These are phyloP conservation scores for Periconia sp. DNA, from an alignment of 2,329 filamentous ascomycete genomes.

Conservation along the genomic window DNA sequence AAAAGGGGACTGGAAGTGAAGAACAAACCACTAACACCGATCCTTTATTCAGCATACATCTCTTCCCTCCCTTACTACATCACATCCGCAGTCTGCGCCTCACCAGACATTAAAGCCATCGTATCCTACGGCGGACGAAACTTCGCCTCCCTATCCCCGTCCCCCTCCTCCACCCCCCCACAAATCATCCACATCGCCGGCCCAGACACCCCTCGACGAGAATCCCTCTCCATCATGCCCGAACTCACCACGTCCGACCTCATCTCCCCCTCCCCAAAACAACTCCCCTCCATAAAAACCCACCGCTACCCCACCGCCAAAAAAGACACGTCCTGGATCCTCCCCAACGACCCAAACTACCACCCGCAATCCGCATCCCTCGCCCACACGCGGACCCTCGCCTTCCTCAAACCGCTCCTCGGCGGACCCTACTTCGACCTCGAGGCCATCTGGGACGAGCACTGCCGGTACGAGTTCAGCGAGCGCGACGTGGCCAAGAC, in stretches of 20 bases:
- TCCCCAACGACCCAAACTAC: slow-evolving; percentile 34
- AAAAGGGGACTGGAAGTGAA: not conserved
- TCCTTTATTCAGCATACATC: slow-evolving; percentile 32
- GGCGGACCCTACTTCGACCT: slow-evolving; percentile 71
- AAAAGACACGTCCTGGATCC: slow-evolving; percentile 26
- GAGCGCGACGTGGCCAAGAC: slow-evolving; percentile 70
- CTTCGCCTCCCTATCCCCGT: slow-evolving; percentile 25
- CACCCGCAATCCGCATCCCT: slow-evolving; percentile 59
- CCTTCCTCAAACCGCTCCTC: slow-evolving; percentile 65
- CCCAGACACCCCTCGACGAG: slow-evolving; percentile 18
- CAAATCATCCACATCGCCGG: slow-evolving; percentile 35
- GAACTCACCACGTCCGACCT: slow-evolving; percentile 5
- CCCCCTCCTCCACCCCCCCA: slow-evolving; percentile 17
- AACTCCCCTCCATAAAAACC: slow-evolving; percentile 15
- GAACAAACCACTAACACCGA: not conserved
- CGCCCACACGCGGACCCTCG: slow-evolving; percentile 66
- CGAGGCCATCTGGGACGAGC: slow-evolving; percentile 78
- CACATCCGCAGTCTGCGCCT: slow-evolving; percentile 27
- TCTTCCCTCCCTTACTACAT: slow-evolving; percentile 34
- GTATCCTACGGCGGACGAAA: slow-evolving; percentile 33
- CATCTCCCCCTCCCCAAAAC: not conserved
- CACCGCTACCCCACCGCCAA: slow-evolving; percentile 29
- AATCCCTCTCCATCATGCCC: slow-evolving; percentile 23
- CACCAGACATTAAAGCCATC: slow-evolving; percentile 31
- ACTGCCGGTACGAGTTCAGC: slow-evolving; percentile 71